Conservation (phyloP, 768 basidiomycete genomes). For the Tricholoma sp. region DNA sequence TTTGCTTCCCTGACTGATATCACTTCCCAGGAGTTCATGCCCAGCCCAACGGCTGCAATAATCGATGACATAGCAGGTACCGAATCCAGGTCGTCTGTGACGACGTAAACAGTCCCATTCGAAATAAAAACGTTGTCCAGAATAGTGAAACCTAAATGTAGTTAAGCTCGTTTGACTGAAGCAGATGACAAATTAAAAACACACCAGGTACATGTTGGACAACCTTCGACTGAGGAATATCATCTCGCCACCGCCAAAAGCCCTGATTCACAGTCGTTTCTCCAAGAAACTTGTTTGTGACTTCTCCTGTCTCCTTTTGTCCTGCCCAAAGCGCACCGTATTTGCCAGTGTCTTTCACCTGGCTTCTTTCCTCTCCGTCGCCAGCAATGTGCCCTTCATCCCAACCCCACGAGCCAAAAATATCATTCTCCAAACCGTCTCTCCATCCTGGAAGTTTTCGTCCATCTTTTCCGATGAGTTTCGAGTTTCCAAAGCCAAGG, state of each 20-base stretch:
- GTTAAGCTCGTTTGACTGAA: neutral
- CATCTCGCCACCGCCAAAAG: constrained; percentile 48
- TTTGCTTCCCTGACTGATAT: constrained; percentile 48
- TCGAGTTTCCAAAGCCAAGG: constrained; percentile 35
- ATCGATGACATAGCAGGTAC: constrained; percentile 57
- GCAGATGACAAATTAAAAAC: constrained; percentile 14
- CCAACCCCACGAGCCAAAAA: constrained; percentile 71
- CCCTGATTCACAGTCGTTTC: constrained; percentile 46
- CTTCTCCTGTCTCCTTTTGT: constrained; percentile 22
- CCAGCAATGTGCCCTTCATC: constrained; percentile 55
- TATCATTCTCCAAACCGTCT: constrained; percentile 53
- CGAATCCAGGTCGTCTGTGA: constrained; percentile 58
- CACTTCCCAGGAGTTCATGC: constrained; percentile 52
- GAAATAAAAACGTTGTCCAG: constrained; percentile 77
- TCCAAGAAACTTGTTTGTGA: constrained; percentile 23
- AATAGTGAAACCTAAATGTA: constrained; percentile 66
- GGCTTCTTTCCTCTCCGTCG: constrained; percentile 45
- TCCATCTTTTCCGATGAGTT: constrained; percentile 39
- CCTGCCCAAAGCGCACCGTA: constrained; percentile 43
- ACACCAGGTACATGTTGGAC: constrained; percentile 64
- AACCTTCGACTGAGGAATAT: constrained; percentile 51
- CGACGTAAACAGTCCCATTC: constrained; percentile 69
- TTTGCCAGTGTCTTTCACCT: constrained; percentile 32
- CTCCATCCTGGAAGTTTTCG: constrained; percentile 47
- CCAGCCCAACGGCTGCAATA: constrained; percentile 33